Base-by-base conservation (phyloP, 2,329 filamentous ascomycete genomes). In the Hysterium pulicare region DNA sequence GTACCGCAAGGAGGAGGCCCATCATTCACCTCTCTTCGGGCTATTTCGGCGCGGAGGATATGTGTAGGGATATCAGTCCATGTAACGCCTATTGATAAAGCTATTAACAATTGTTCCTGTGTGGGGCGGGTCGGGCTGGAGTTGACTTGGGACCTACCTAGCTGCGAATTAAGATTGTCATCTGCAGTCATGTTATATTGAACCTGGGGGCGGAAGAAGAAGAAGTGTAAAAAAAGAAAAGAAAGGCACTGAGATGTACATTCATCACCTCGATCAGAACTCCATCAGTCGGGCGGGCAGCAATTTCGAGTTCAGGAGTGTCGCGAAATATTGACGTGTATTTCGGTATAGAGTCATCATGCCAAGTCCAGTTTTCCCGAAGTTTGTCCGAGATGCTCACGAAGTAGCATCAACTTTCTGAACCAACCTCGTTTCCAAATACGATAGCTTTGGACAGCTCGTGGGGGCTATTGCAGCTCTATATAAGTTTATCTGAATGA, bases 1-100 rank as follows among this genome's bases (percentile, higher is more conserved):
- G 74, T 76, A 20, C 77, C 77, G 58, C 78, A 81, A 33, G 62
- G 51, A n/a, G 78, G 77, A 30, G 61, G 62, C 28, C 58, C 60
- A 41, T 69, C 64, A n/a, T 55, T 55, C 39, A 70, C 62, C 54
- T 76, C 70, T 58, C 77, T 65, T 53, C 75, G 67, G 41, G 59
- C 61, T 24, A 80, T 62, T 61, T 79, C 76, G 26, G 69, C 71
- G 46, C 64, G 70, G 28, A 79, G 71, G 36, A 74, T 45, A 36
- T 65, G 57, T 36, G 67, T 66, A 11, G 72, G 68, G 21, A 73
- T 59, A 44, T 67, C 58, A 40, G 58, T 50, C 62, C 66, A 71
- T 48, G 58, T 48, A 33, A 58, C 50, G 50, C 54, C 62, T 64
- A 38, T 7, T 21, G 4, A 5, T 15, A 19, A 13, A 5, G 20